phyloP scores from a whole-genome alignment of 768 basidiomycete species.

The Gelatoporia subvermispora region DNA sequence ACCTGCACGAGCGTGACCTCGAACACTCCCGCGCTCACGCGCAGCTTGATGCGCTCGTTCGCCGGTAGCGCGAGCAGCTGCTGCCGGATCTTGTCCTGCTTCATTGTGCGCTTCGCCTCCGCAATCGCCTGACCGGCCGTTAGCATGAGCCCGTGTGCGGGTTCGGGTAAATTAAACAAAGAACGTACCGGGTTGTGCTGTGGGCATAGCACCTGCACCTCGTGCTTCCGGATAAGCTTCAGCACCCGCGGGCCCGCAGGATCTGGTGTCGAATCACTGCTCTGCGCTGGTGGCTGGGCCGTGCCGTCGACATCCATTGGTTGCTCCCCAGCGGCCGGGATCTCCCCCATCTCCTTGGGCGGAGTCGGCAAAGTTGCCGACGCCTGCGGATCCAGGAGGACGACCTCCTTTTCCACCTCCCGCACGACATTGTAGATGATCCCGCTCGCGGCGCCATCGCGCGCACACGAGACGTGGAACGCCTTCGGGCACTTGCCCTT shows the following conservation, averaged over 20 bases:
- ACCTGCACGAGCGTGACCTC: conserved; percentile 78
- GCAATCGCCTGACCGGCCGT: conserved; percentile 76
- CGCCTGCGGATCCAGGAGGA: conserved; percentile 45
- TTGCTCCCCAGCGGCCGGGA: conserved; percentile 1
- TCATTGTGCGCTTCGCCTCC: conserved; percentile 69
- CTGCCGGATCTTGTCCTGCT: conserved; percentile 65
- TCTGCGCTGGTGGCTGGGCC: neutral
- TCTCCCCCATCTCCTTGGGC: neutral
- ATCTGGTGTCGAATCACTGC: neutral
- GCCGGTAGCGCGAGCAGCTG: conserved; percentile 67
- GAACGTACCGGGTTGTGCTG: conserved; percentile 91
- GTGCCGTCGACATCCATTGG: conserved; percentile 31
- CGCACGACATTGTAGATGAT: conserved; percentile 58
- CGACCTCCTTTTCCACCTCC: conserved; percentile 79
- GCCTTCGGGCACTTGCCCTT: conserved; percentile 92
- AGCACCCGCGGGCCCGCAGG: conserved; percentile 30
- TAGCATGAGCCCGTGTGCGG: no score
- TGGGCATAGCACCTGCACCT: conserved; percentile 73
- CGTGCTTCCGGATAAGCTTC: conserved; percentile 68
- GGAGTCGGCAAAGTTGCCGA: conserved; percentile 3
- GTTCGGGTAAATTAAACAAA: no score
- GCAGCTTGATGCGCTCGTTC: conserved; percentile 79
- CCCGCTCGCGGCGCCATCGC: conserved; percentile 44
- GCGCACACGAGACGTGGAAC: conserved; percentile 90
- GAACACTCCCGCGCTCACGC: conserved; percentile 78